Evolutionary conservation across 208 protist genomes (phyloP).

Genomic region (Leptomonas seymouri): DNA sequence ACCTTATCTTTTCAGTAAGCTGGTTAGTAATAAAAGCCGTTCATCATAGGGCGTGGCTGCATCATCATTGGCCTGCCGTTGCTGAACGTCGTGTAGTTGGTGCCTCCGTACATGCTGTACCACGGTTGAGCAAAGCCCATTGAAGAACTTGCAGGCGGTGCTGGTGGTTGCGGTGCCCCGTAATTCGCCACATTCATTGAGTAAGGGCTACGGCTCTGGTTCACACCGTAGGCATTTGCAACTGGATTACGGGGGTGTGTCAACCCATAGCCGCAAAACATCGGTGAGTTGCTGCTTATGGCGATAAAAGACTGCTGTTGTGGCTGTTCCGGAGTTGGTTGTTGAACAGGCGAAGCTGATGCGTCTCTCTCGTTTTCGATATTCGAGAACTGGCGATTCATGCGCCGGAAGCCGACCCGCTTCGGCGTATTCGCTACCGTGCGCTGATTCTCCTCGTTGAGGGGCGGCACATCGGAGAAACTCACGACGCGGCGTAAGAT

Average conservation of each 20-base stretch:
- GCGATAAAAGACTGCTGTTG: neutral
- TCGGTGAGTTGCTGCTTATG: neutral
- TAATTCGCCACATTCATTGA: neutral
- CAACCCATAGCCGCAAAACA: neutral
- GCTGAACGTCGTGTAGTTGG: slow-evolving; percentile 1
- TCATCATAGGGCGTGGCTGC: slow-evolving; percentile 4
- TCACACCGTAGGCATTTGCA: neutral
- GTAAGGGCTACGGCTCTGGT: slow-evolving; percentile 1
- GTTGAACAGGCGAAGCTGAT: neutral
- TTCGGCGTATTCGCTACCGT: neutral
- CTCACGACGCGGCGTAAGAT: slow-evolving; percentile 14
- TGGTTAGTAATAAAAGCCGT: neutral
- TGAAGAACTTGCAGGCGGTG: neutral
- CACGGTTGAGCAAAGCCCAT: neutral
- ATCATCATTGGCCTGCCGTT: slow-evolving; percentile 12
- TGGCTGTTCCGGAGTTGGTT: neutral
- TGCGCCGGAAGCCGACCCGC: slow-evolving; percentile 5
- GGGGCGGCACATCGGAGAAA: slow-evolving; percentile 15
- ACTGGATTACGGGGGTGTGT: neutral
- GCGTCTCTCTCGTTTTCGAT: neutral
- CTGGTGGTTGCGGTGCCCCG: neutral
- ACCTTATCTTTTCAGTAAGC: no score
- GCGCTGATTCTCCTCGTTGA: slow-evolving; percentile 10
- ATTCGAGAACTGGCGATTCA: neutral
- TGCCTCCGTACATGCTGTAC: slow-evolving; percentile 5